These are phyloP conservation scores for Epithele typhae DNA, from an alignment of 768 basidiomycete genomes.

Conservation along the genomic window DNA sequence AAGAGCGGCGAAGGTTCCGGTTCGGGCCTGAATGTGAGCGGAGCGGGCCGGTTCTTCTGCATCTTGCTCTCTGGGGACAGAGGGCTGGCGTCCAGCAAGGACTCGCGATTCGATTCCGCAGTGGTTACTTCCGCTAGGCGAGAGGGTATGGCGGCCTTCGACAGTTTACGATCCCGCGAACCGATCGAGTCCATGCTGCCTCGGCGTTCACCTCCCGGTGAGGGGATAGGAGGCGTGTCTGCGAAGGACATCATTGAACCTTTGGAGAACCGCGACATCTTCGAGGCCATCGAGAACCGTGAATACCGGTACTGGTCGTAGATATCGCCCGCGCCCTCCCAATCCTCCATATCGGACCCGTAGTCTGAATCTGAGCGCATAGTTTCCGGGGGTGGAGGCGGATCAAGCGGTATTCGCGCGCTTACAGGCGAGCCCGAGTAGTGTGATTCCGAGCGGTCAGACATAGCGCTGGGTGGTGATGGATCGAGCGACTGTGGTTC, in stretches of 20 bases:
- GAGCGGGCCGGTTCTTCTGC: constrained; percentile 25
- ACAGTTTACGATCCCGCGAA: constrained; percentile 5
- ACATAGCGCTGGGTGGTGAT: not conserved
- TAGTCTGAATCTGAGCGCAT: constrained; percentile 15
- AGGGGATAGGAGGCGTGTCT: constrained; percentile 27
- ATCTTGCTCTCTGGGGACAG: constrained; percentile 1
- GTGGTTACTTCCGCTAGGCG: constrained; percentile 4
- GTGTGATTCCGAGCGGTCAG: constrained; percentile 7
- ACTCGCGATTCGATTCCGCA: not conserved
- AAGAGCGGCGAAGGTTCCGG: constrained; percentile 32
- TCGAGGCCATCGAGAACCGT: constrained; percentile 47
- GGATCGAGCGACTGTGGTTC: not conserved
- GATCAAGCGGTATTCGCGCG: constrained; percentile 8
- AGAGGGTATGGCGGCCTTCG: constrained; percentile 4
- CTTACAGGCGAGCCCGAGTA: constrained; percentile 11
- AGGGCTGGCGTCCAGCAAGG: not conserved
- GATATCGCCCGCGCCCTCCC: constrained; percentile 70
- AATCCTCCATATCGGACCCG: constrained; percentile 36
- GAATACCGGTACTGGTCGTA: constrained; percentile 82
- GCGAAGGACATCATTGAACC: constrained; percentile 25
- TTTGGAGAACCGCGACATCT: constrained; percentile 34
- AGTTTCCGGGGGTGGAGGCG: constrained; percentile 8
- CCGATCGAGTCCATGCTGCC: too few relatives aligned
- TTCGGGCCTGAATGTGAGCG: constrained; percentile 20
- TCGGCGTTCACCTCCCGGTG: constrained; percentile 1